Evolutionary conservation across 164 flowering plant genomes (phyloP).

Genomic region (Stephania yunnanensis): DNA sequence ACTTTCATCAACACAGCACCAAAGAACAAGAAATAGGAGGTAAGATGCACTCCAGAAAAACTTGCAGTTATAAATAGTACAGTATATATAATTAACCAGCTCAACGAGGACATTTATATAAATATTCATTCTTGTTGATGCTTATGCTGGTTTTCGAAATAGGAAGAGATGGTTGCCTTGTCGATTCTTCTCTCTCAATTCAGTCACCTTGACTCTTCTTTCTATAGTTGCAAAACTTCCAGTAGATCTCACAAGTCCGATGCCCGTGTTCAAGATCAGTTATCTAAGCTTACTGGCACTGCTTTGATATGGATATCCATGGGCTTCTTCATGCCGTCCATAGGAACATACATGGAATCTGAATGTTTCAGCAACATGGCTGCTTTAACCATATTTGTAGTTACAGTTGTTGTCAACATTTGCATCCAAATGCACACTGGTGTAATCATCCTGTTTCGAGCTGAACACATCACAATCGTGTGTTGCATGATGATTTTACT

Average conservation of each 20-base stretch:
- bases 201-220: conserved; percentile 5
- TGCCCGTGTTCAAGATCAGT: conserved; percentile 9
- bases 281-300: conserved; percentile 14
- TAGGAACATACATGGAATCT: not conserved
- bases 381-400: conserved; percentile 6
- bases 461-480: conserved; percentile 6
- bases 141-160: not conserved
- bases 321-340: conserved; percentile 5
- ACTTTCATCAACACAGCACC: too few relatives aligned
- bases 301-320: conserved; percentile 3
- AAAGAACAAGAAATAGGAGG: too few relatives aligned
- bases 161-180: conserved; percentile 10
- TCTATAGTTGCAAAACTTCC: not conserved
- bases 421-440: conserved; percentile 11
- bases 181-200: conserved; percentile 8
- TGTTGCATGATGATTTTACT: conserved; percentile 8
- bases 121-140: not conserved
- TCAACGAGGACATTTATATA: too few relatives aligned
- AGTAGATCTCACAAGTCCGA: conserved; percentile 8
- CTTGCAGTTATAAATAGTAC: too few relatives aligned
- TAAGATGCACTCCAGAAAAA: too few relatives aligned
- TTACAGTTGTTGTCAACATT: conserved; percentile 7
- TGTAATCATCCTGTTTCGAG: conserved; percentile 4
- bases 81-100: too few relatives aligned
- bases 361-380: conserved; percentile 12